phyloP scores from a whole-genome alignment of 371 early-diverging fungal genomes.

The Actinomucor elegans region DNA sequence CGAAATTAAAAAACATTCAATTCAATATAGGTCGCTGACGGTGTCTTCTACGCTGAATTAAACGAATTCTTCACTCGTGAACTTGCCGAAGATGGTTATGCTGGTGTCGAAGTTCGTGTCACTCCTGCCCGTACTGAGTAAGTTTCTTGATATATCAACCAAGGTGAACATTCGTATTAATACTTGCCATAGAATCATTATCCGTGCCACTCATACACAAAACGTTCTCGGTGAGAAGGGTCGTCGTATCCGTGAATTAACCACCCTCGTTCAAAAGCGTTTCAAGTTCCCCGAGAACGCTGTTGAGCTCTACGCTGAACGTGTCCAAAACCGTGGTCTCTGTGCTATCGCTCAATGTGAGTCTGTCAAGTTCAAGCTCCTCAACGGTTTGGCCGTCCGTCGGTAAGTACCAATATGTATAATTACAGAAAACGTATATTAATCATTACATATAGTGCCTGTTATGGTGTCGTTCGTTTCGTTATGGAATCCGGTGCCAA shows the following conservation, averaged over 20 bases:
- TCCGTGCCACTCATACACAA: conserved; percentile 98
- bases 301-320: conserved; percentile 98
- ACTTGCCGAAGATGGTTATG: conserved; percentile 87
- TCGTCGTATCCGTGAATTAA: conserved; percentile 98
- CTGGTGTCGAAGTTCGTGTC: conserved; percentile 98
- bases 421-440: no score
- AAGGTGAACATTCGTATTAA: no score
- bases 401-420: conserved; percentile 19
- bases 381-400: conserved; percentile 96
- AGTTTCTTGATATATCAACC: no score
- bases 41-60: conserved; percentile 99
- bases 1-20: no score
- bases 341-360: conserved; percentile 99
- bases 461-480: conserved; percentile 98
- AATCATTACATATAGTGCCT: no score
- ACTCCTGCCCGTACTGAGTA: conserved; percentile 97
- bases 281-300: conserved; percentile 98
- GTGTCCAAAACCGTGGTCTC: conserved; percentile 97
- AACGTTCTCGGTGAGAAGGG: conserved; percentile 99
- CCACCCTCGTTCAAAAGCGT: conserved; percentile 97
- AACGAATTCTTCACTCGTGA: conserved; percentile 98
- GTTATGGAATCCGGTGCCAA: conserved; percentile 99
- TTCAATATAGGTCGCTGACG: conserved; percentile 91
- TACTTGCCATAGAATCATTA: conserved; percentile 83
- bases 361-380: conserved; percentile 96